Percentiles rank a stretch among this genome's conserved stretches.
These are phyloP conservation scores for Cladorrhinum sp. DNA, from an alignment of 2,329 filamentous ascomycete species.

Conservation along the genomic window DNA sequence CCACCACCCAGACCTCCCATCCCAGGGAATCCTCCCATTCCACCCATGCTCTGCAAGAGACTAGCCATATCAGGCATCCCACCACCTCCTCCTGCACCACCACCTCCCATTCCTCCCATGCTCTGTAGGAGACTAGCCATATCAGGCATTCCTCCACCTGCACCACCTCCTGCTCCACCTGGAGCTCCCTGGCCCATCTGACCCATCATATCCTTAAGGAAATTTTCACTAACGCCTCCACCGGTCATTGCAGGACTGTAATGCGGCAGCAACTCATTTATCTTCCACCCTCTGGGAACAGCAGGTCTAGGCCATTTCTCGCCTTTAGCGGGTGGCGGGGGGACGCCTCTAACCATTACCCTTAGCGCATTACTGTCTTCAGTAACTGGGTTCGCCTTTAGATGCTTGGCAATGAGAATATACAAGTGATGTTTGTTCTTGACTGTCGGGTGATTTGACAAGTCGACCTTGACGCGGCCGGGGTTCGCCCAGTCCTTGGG, in stretches of 20 bases:
- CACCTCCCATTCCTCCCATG: slow-evolving; percentile 28
- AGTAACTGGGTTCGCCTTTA: slow-evolving; percentile 74
- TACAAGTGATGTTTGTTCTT: slow-evolving; percentile 86
- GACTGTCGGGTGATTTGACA: slow-evolving; percentile 60
- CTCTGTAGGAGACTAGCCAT: slow-evolving; percentile 30
- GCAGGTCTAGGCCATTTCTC: slow-evolving; percentile 70
- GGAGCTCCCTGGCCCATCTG: slow-evolving; percentile 74
- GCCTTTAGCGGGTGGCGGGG: slow-evolving; percentile 54
- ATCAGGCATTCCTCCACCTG: slow-evolving; percentile 25
- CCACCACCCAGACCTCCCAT: too few species aligned
- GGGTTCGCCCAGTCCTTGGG: slow-evolving; percentile 98
- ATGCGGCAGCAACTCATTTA: slow-evolving; percentile 77
- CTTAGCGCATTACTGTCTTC: slow-evolving; percentile 65
- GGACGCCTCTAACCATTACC: slow-evolving; percentile 70
- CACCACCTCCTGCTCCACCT: slow-evolving; percentile 34
- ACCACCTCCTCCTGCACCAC: slow-evolving; percentile 22
- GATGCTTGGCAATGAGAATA: slow-evolving; percentile 71
- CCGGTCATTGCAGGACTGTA: slow-evolving; percentile 88
- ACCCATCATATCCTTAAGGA: slow-evolving; percentile 95
- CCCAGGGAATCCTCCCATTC: too few species aligned
- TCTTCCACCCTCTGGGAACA: slow-evolving; percentile 87
- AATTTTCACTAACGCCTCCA: slow-evolving; percentile 89
- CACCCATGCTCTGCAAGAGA: slow-evolving; percentile 29
- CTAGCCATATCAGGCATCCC: slow-evolving; percentile 29
- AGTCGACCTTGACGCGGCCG: slow-evolving; percentile 76